Conservation (phyloP, 1,284 basidiomycete species). For the Puccinia hordei region DNA sequence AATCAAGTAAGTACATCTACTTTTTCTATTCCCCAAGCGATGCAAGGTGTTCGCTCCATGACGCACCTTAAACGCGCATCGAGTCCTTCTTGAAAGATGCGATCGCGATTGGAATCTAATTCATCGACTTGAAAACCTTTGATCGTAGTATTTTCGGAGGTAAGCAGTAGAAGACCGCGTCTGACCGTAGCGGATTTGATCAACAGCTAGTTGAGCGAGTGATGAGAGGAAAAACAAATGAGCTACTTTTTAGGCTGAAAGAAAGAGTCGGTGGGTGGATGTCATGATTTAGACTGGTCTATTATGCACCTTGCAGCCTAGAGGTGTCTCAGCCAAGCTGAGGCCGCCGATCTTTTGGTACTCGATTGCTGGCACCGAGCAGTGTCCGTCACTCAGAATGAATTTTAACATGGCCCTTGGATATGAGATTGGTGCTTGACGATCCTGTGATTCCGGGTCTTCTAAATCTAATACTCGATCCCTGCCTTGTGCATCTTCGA, state of each 20-base stretch:
- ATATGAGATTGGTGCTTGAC: constrained; percentile 18
- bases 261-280: no score
- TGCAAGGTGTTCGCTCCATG: not conserved
- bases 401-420: constrained; percentile 53
- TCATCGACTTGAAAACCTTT: constrained; percentile 54
- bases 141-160: constrained; percentile 51
- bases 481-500: constrained; percentile 35
- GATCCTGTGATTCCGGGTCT: constrained; percentile 41
- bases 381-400: constrained; percentile 51
- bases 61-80: constrained; percentile 51
- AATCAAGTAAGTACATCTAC: not conserved
- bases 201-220: constrained; percentile 42
- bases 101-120: constrained; percentile 47
- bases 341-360: constrained; percentile 48
- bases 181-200: constrained; percentile 51
- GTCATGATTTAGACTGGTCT: not conserved
- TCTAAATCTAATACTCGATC: constrained; percentile 16
- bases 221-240: not conserved
- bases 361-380: constrained; percentile 51
- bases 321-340: constrained; percentile 51
- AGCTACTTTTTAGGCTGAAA: not conserved
- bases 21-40: not conserved
- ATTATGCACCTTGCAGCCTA: constrained; percentile 53
- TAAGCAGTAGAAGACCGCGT: constrained; percentile 52
- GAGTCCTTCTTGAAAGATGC: constrained; percentile 51